phyloP scores from a whole-genome alignment of 2,329 filamentous ascomycete species.

The Cyclaneusma minus region DNA sequence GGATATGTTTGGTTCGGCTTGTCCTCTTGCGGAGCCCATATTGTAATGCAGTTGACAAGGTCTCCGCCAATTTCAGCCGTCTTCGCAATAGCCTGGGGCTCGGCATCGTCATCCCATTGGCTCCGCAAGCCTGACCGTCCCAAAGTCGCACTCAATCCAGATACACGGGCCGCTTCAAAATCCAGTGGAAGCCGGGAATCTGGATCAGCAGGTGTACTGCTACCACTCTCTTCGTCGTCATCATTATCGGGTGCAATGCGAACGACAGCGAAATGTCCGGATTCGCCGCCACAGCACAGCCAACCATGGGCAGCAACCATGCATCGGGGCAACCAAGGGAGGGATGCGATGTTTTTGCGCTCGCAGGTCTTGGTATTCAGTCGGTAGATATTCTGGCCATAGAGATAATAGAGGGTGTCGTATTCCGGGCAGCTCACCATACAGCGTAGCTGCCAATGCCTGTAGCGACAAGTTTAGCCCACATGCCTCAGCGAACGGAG shows the following conservation, averaged over 20 bases:
- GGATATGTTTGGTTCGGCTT: constrained; percentile 25
- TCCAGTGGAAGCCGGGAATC: constrained; percentile 41
- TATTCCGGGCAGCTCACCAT: constrained; percentile 69
- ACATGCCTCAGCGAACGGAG: constrained; percentile 6
- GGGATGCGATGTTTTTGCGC: constrained; percentile 55
- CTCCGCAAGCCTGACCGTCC: neutral
- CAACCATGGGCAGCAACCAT: constrained; percentile 76
- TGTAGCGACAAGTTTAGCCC: constrained; percentile 18
- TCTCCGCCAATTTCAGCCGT: constrained; percentile 40
- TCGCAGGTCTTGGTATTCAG: constrained; percentile 55
- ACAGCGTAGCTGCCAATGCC: constrained; percentile 80
- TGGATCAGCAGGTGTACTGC: constrained; percentile 25
- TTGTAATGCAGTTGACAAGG: constrained; percentile 50
- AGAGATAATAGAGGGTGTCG: constrained; percentile 73
- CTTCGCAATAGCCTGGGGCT: constrained; percentile 22
- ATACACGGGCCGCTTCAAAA: constrained; percentile 18
- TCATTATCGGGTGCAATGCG: constrained; percentile 17
- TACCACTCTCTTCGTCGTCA: constrained; percentile 11
- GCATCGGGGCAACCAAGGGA: constrained; percentile 67
- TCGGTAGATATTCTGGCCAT: constrained; percentile 53
- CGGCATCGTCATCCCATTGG: constrained; percentile 1
- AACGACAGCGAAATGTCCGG: constrained; percentile 54
- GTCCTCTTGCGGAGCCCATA: constrained; percentile 37
- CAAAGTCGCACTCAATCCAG: constrained; percentile 1
- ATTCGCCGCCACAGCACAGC: constrained; percentile 80